Evolutionary conservation across 768 basidiomycete genomes (phyloP).

Genomic region (Sutorius australiensis): DNA sequence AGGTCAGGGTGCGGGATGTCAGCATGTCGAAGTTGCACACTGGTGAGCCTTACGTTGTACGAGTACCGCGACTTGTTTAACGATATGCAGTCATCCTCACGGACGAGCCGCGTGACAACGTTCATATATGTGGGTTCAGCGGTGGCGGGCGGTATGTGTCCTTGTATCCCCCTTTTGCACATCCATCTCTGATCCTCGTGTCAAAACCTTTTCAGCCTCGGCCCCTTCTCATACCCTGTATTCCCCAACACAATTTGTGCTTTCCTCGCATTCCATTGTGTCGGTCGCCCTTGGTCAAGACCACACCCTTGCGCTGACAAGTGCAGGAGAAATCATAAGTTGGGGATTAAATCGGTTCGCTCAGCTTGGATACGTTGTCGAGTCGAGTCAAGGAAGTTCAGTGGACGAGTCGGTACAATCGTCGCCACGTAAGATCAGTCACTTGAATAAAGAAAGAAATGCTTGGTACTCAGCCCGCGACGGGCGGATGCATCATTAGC

Average conservation of each 20-base stretch:
- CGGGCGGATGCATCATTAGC: neutral
- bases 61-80: neutral
- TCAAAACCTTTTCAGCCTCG: conserved; percentile 47
- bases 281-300: conserved; percentile 88
- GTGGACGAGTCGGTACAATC: conserved; percentile 74
- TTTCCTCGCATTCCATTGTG: conserved; percentile 53
- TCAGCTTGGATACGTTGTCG: conserved; percentile 85
- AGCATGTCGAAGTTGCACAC: conserved; percentile 89
- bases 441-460: conserved; percentile 76
- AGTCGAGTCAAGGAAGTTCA: conserved; percentile 43
- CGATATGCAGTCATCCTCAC: conserved; percentile 54
- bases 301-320: conserved; percentile 85
- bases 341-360: conserved; percentile 91
- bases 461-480: conserved; percentile 23
- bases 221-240: conserved; percentile 79
- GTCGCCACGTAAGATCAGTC: conserved; percentile 70
- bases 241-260: conserved; percentile 55
- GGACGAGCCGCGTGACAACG: conserved; percentile 64
- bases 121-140: conserved; percentile 87
- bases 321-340: conserved; percentile 75
- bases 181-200: neutral
- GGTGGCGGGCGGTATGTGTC: conserved; percentile 72
- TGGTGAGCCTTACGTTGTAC: conserved; percentile 36
- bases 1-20: conserved; percentile 60
- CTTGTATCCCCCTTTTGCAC: neutral